Conservation (phyloP, 2,329 filamentous ascomycete genomes). For the Ceratocystis variospora region DNA sequence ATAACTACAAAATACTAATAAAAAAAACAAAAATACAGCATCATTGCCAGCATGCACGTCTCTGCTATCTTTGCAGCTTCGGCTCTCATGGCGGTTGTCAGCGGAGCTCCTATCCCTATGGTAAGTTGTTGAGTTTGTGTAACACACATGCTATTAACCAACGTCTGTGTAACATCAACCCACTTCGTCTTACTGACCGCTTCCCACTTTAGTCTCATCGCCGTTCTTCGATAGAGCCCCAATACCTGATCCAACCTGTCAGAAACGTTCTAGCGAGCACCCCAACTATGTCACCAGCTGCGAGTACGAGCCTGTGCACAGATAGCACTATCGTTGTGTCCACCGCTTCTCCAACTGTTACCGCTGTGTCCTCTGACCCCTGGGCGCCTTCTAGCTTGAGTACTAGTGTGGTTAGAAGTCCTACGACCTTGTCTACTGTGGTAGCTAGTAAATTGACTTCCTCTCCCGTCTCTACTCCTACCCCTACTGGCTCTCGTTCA, state of each 20-base stretch:
- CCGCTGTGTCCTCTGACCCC: not conserved
- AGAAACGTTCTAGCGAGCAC: not conserved
- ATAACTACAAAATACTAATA: not conserved
- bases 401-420: not conserved
- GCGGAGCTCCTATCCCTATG: conserved; percentile 10
- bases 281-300: not conserved
- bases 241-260: not conserved
- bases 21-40: not conserved
- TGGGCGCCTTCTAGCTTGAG: conserved; percentile 10
- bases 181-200: not conserved
- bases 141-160: not conserved
- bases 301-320: not conserved
- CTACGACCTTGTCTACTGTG: not conserved
- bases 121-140: not conserved
- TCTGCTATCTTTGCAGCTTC: conserved; percentile 13
- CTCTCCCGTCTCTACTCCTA: not conserved
- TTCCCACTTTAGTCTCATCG: not conserved
- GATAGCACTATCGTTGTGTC: not conserved
- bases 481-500: not conserved
- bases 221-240: not conserved
- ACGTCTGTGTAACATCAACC: not conserved
- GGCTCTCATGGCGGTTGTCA: conserved; percentile 6
- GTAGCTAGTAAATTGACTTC: not conserved
- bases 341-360: not conserved
- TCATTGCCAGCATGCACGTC: conserved; percentile 14